These are phyloP conservation scores for Micromonas pusilla DNA, from an alignment of 139 green algal genomes.

Conservation along the genomic window DNA sequence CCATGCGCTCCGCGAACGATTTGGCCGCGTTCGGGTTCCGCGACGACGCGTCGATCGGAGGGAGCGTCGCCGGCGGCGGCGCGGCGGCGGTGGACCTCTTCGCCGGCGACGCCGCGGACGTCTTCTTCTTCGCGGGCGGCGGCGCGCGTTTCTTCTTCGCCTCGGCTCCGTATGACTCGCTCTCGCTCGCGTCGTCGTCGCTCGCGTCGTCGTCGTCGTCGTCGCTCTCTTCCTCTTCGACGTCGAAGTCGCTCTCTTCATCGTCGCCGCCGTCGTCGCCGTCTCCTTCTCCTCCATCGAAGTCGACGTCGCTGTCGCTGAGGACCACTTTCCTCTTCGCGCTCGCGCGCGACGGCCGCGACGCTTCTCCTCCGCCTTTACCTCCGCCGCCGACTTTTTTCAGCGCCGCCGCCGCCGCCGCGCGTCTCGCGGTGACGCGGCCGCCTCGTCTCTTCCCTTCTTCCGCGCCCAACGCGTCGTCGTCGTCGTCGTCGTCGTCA, in stretches of 20 bases:
- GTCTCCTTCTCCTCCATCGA: conserved; percentile 4
- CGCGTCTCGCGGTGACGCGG: neutral
- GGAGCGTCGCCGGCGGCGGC: neutral
- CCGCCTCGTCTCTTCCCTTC: conserved; percentile 8
- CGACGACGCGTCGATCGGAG: neutral
- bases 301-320: neutral
- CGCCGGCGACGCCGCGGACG: neutral
- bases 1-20: neutral
- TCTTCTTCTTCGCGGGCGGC: conserved; percentile 3
- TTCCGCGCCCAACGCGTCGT: conserved; percentile 8
- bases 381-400: neutral
- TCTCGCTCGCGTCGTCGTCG: neutral
- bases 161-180: neutral
- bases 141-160: neutral
- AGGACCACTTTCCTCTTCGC: neutral
- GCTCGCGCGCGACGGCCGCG: neutral
- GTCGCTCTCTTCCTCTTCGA: neutral
- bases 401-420: conserved; percentile 5
- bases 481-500: conserved; percentile 20
- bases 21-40: neutral
- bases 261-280: neutral
- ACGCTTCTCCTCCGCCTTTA: neutral
- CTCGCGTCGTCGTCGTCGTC: neutral
- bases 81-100: neutral
- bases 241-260: neutral